Percentiles rank a stretch among this genome's conserved stretches.
Conservation (phyloP, 768 basidiomycete genomes). For the Lactifluus pinguis region DNA sequence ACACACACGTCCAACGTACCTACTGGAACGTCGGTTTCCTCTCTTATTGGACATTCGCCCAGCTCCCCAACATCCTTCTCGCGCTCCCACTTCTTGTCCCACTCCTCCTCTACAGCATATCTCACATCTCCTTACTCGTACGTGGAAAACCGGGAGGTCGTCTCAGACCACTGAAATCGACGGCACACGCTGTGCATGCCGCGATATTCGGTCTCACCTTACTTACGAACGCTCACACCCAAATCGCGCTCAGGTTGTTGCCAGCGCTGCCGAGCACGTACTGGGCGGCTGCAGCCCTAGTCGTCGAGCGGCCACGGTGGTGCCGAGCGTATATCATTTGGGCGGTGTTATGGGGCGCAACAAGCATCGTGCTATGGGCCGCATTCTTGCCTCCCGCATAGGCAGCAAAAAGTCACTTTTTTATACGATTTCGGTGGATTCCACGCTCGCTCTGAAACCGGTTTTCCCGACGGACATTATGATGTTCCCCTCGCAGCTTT, state of each 20-base stretch:
- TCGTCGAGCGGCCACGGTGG: slow-evolving; percentile 38
- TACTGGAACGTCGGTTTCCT: slow-evolving; percentile 87
- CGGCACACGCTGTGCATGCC: slow-evolving; percentile 5
- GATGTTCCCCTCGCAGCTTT: no score
- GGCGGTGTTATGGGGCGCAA: slow-evolving; percentile 66
- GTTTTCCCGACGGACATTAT: background rate
- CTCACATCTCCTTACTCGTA: background rate
- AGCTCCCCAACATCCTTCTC: slow-evolving; percentile 85
- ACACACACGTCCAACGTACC: slow-evolving; percentile 66
- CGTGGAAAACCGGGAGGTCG: background rate
- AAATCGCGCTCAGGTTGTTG: slow-evolving; percentile 41
- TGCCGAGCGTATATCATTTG: slow-evolving; percentile 67
- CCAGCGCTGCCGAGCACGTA: slow-evolving; percentile 71
- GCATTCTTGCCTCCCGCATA: slow-evolving; percentile 89
- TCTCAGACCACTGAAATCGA: background rate
- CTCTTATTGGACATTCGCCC: slow-evolving; percentile 73
- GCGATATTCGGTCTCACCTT: slow-evolving; percentile 16
- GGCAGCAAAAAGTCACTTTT: background rate
- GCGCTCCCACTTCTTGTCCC: slow-evolving; percentile 58
- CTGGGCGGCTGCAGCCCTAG: slow-evolving; percentile 75
- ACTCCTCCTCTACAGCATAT: slow-evolving; percentile 34
- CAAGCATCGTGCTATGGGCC: slow-evolving; percentile 69
- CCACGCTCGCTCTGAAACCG: background rate
- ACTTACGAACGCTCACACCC: slow-evolving; percentile 28
- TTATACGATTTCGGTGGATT: no score